Percentiles rank a stretch among this genome's conserved stretches.
Evolutionary conservation across 1,139 yeast species (phyloP).

Genomic region (Candida sp.): DNA sequence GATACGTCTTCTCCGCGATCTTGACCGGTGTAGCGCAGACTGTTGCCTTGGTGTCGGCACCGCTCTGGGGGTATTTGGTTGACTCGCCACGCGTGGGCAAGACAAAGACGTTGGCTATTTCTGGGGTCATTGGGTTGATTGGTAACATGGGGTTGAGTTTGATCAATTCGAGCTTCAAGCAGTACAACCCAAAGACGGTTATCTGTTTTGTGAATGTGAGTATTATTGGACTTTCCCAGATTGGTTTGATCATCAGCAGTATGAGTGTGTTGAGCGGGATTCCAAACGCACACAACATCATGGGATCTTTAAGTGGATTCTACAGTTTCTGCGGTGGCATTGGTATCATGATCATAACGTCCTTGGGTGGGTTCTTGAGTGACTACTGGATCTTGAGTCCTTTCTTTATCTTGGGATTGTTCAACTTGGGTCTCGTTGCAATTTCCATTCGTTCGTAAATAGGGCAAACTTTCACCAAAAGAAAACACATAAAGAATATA

Average conservation of each 20-base stretch:
- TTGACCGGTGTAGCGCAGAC: constrained; percentile 70
- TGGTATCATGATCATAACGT: constrained; percentile 66
- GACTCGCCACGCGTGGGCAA: constrained; percentile 49
- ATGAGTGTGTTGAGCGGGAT: constrained; percentile 44
- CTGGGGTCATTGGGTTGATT: constrained; percentile 45
- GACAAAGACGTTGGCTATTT: constrained; percentile 22
- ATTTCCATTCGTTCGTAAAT: constrained; percentile 3
- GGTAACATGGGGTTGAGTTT: constrained; percentile 39
- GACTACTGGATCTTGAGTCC: constrained; percentile 65
- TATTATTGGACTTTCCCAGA: constrained; percentile 48
- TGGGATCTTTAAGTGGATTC: constrained; percentile 73
- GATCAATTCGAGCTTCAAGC: constrained; percentile 11
- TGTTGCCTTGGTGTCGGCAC: constrained; percentile 60
- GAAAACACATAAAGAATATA: background rate
- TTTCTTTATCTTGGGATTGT: constrained; percentile 54
- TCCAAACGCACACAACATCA: constrained; percentile 28
- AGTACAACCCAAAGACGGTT: constrained; percentile 40
- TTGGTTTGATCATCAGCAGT: constrained; percentile 60
- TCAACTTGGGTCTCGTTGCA: constrained; percentile 28
- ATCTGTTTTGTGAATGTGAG: constrained; percentile 35
- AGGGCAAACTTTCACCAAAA: background rate
- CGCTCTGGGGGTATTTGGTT: constrained; percentile 62
- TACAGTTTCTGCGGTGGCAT: constrained; percentile 70
- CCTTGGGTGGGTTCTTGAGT: constrained; percentile 64
- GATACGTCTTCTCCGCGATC: constrained; percentile 68